phyloP scores from a whole-genome alignment of 768 basidiomycete species.

The Hypsizygus marmoreus region DNA sequence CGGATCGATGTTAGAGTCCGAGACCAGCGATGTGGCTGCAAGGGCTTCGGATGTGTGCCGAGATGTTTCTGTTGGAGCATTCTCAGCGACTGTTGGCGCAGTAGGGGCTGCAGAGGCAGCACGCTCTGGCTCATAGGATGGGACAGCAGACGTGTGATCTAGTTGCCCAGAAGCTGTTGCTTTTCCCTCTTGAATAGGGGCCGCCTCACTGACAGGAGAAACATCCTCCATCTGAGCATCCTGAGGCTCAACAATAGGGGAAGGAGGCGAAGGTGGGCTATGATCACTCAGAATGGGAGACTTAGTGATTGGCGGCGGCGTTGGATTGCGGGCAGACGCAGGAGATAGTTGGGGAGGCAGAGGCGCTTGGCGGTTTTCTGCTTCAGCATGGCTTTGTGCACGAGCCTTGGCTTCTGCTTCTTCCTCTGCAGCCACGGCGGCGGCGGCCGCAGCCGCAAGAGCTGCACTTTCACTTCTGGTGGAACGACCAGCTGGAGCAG shows the following conservation, averaged over 20 bases:
- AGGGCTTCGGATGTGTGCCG: neutral
- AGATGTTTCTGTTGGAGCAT: neutral
- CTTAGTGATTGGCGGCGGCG: neutral
- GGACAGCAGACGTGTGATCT: neutral
- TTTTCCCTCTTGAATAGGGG: neutral
- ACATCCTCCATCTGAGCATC: slow-evolving; percentile 3
- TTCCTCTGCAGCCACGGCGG: slow-evolving; percentile 3
- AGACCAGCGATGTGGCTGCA: neutral
- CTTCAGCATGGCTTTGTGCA: too few species aligned
- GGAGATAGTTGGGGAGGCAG: neutral
- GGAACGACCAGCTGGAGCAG: slow-evolving; percentile 5
- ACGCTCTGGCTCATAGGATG: neutral
- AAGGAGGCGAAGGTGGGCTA: slow-evolving; percentile 5
- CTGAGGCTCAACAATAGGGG: neutral
- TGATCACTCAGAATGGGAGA: neutral
- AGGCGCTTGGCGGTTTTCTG: too few species aligned
- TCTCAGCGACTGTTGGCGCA: too few species aligned
- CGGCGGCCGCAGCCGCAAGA: slow-evolving; percentile 9
- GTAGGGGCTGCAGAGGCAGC: too few species aligned
- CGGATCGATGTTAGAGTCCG: slow-evolving; percentile 19
- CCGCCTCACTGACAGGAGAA: neutral
- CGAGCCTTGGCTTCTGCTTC: slow-evolving; percentile 11
- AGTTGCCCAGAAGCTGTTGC: neutral
- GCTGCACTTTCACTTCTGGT: slow-evolving; percentile 13
- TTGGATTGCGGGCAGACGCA: neutral